Evolutionary conservation across 805 yeast genomes (phyloP).

Genomic region (Metschnikowia vanudenii): DNA sequence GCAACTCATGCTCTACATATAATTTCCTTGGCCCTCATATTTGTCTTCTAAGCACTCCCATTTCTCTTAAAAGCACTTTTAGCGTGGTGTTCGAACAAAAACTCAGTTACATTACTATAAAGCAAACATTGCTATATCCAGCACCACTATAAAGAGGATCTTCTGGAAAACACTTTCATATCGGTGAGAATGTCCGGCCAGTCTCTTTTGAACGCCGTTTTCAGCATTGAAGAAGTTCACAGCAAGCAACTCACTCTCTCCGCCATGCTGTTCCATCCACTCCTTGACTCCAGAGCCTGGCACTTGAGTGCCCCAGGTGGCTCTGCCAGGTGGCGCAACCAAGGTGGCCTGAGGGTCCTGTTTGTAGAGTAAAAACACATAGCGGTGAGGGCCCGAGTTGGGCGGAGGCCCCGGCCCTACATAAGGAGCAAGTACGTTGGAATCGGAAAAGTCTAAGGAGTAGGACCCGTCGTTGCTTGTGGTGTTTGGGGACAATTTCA

Average conservation of each 20-base stretch:
- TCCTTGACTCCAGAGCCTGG: constrained; percentile 77
- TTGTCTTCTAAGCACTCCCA: too few relatives aligned
- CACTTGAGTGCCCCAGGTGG: constrained; percentile 82
- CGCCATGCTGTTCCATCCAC: constrained; percentile 64
- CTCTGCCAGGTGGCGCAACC: constrained; percentile 52
- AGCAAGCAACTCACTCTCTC: constrained; percentile 58
- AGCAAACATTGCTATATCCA: too few relatives aligned
- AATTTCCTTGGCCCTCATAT: too few relatives aligned
- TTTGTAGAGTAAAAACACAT: constrained; percentile 72
- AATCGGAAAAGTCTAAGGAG: constrained; percentile 23
- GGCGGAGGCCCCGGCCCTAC: constrained; percentile 90
- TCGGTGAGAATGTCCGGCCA: too few relatives aligned
- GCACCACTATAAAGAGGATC: too few relatives aligned
- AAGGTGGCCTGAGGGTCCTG: constrained; percentile 51
- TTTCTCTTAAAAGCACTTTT: too few relatives aligned
- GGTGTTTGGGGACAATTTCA: constrained; percentile 42
- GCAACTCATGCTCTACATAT: too few relatives aligned
- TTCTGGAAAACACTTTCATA: too few relatives aligned
- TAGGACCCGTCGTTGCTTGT: constrained; percentile 27
- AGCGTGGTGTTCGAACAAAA: too few relatives aligned
- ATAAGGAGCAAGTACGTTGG: constrained; percentile 52
- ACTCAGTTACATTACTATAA: too few relatives aligned
- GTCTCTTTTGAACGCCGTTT: constrained; percentile 32
- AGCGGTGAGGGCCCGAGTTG: constrained; percentile 83
- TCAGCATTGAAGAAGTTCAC: constrained; percentile 86